A percentile compares a stretch with the other conserved stretches of the same genome.
These are phyloP conservation scores for Nakataea oryzae DNA, from an alignment of 2,329 filamentous ascomycete genomes.

Conservation along the genomic window DNA sequence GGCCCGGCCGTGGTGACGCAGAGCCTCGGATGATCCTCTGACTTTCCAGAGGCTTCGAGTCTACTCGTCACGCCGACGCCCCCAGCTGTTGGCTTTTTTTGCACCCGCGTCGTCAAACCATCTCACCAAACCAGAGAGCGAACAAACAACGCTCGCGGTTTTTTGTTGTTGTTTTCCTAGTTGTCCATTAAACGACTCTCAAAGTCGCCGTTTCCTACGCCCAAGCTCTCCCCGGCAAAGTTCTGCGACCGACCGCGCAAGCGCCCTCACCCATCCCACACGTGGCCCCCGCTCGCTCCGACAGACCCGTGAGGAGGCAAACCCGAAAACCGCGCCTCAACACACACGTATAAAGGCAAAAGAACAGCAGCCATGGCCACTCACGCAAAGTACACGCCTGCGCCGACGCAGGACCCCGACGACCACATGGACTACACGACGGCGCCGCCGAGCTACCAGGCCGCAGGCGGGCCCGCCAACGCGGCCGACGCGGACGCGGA, in stretches of 20 bases:
- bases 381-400: constrained; percentile 72
- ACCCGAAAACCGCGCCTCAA: neutral
- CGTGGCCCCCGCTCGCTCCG: too few species aligned
- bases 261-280: too few species aligned
- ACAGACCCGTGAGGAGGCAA: neutral
- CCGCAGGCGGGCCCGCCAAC: constrained; percentile 36
- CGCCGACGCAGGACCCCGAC: constrained; percentile 78
- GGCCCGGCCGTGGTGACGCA: neutral
- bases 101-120: neutral
- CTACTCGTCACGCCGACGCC: neutral
- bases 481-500: constrained; percentile 41
- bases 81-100: neutral
- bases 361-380: constrained; percentile 20
- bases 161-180: too few species aligned
- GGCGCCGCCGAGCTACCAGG: constrained; percentile 72
- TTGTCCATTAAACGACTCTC: too few species aligned
- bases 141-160: neutral
- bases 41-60: neutral
- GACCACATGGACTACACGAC: constrained; percentile 56
- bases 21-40: neutral
- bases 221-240: neutral
- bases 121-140: neutral
- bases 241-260: too few species aligned
- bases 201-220: too few species aligned
- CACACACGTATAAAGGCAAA: neutral